Evolutionary conservation across 1,284 basidiomycete genomes (phyloP), one percentile per base, ranked within the genome.

Genomic region (Microstroma glucosiphilum): DNA sequence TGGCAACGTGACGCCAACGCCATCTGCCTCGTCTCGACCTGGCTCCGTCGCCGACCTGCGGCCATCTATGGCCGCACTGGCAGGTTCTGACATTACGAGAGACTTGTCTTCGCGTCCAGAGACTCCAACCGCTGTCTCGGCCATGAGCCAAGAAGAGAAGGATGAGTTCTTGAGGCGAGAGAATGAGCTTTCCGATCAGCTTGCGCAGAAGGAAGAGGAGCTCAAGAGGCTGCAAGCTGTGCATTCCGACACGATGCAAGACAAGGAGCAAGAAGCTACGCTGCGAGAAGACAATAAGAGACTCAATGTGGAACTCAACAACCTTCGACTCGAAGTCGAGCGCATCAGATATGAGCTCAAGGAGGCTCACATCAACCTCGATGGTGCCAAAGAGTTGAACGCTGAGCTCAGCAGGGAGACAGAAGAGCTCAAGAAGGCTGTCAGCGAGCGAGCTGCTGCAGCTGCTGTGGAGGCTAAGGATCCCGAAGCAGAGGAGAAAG

Each of bases 131-230:
- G 86, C 88, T 42, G 84, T 90, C 43, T 17, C 43, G 21, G 87
- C 87, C 13, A 79, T 97, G 72, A 92, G 96, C 69, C 92, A 93
- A 83, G 96, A 98, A 77, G 94, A 99, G 82, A 83, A 92, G 67
- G 94, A 99, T 68, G 94, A 98, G 66, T 98, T 97, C 85, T 82
- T 99, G 80, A 88, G 87, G 78, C 83, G 94, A 64, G 96, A 99
- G 84, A 98, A 98, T 77, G 94, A 99, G 81, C 84, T 99, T 63
- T 92, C 88, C 67, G 94, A 99, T 80, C 85, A 89, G 75, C 83
- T 99, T 55, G 90, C 90, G 0, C 94, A 97, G 83, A 91, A 83
- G 76, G 83, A 82, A 57, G 66, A 81, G 56, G 63, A 56, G 13
- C 68, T 75, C 63, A 72, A 76, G 66, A 56, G 63, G 43, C 65